These are phyloP conservation scores for Diaporthe caulivora DNA, from an alignment of 2,329 filamentous ascomycete genomes.

Conservation along the genomic window DNA sequence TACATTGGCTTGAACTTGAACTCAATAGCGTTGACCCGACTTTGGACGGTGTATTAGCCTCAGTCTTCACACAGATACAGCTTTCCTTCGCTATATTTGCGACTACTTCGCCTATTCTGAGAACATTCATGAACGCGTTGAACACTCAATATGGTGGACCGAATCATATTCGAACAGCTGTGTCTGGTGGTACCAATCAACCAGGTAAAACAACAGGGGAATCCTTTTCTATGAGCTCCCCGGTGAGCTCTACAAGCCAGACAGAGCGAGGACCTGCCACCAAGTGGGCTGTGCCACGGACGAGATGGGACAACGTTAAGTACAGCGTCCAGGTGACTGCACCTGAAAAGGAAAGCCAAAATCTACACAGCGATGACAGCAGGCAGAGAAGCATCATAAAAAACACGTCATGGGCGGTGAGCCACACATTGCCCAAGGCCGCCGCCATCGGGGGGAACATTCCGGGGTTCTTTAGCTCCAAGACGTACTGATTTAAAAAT, in stretches of 20 bases:
- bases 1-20: constrained; percentile 51
- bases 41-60: constrained; percentile 50
- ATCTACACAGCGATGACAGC: constrained; percentile 1
- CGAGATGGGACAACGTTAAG: constrained; percentile 32
- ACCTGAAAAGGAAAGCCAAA: not conserved
- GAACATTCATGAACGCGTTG: constrained; percentile 56
- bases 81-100: constrained; percentile 55
- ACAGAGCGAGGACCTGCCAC: not conserved
- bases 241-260: not conserved
- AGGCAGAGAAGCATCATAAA: constrained; percentile 34
- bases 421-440: not conserved
- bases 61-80: constrained; percentile 55
- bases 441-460: not conserved
- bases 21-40: constrained; percentile 51
- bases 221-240: not conserved
- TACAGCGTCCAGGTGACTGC: constrained; percentile 27
- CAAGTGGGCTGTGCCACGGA: constrained; percentile 1
- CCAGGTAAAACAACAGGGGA: not conserved
- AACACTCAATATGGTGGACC: constrained; percentile 49
- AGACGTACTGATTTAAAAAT: not conserved
- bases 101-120: constrained; percentile 56
- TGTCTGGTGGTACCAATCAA: not conserved
- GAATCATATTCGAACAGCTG: not conserved
- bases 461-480: not conserved
- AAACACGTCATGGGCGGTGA: constrained; percentile 35